Conservation (phyloP, 2,329 filamentous ascomycete genomes). For the Elsinoe arachidis region DNA sequence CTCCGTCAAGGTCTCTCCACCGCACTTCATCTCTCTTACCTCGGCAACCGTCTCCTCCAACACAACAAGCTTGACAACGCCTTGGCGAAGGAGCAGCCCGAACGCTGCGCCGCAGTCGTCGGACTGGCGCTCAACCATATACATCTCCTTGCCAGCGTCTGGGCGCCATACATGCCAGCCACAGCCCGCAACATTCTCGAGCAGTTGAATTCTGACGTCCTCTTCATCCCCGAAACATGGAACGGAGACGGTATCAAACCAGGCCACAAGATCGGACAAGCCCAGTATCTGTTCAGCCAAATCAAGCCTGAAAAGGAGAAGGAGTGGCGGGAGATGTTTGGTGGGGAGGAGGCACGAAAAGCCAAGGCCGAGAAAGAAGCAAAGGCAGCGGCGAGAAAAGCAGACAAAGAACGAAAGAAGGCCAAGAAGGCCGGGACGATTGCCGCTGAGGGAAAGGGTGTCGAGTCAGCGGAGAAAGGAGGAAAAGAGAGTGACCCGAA, state of each 20-base stretch:
- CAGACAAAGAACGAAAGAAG: slow-evolving; percentile 56
- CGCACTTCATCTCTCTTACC: slow-evolving; percentile 57
- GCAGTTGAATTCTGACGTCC: slow-evolving; percentile 53
- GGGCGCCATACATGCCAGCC: slow-evolving; percentile 78
- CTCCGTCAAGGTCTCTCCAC: slow-evolving; percentile 58
- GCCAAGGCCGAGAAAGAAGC: slow-evolving; percentile 62
- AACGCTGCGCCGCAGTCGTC: slow-evolving; percentile 54
- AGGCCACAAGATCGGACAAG: slow-evolving; percentile 73
- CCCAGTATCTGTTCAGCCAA: slow-evolving; percentile 70
- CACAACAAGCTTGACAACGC: slow-evolving; percentile 54
- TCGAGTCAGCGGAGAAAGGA: slow-evolving; percentile 70
- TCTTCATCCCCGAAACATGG: slow-evolving; percentile 49
- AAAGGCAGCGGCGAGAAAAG: slow-evolving; percentile 48
- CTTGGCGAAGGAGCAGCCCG: slow-evolving; percentile 51
- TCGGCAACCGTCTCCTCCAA: slow-evolving; percentile 52
- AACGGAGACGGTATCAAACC: slow-evolving; percentile 50
- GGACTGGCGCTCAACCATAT: slow-evolving; percentile 77
- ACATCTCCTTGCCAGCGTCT: slow-evolving; percentile 68
- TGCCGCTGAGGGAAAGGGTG: slow-evolving; percentile 48
- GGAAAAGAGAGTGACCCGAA: slow-evolving; percentile 38
- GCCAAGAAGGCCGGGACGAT: slow-evolving; percentile 48
- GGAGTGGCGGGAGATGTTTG: slow-evolving; percentile 72
- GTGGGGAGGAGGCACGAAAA: slow-evolving; percentile 57
- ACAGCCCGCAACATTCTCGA: slow-evolving; percentile 65
- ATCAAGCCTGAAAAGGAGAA: slow-evolving; percentile 75